Evolutionary conservation across 805 yeast species (phyloP).

Genomic region (Candida ulmi): DNA sequence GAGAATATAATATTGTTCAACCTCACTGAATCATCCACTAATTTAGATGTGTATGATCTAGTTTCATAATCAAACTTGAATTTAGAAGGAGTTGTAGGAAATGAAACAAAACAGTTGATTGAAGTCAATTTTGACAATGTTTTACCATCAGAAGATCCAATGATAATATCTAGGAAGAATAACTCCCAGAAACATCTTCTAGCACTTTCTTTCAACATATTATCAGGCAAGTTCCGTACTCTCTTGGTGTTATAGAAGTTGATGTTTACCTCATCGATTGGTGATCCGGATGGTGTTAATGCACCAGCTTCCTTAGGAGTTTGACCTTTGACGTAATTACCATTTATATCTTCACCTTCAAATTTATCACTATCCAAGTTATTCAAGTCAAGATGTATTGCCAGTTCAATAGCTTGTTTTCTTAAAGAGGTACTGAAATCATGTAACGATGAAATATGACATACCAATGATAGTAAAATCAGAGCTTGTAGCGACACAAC

Average conservation of each 20-base stretch:
- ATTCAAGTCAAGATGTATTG: constrained; percentile 32
- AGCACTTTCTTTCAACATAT: constrained; percentile 23
- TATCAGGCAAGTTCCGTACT: constrained; percentile 15
- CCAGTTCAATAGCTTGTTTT: constrained; percentile 34
- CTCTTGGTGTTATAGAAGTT: constrained; percentile 20
- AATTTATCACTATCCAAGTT: constrained; percentile 29
- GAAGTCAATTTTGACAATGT: constrained; percentile 35
- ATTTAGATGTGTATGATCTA: constrained; percentile 38
- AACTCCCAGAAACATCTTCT: constrained; percentile 49
- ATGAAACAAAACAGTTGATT: constrained; percentile 29
- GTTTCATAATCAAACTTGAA: constrained; percentile 40
- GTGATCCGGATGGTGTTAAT: constrained; percentile 9
- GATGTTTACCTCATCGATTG: constrained; percentile 15
- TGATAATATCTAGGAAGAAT: constrained; percentile 44
- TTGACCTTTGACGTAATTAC: constrained; percentile 3
- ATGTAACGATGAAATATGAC: constrained; percentile 49
- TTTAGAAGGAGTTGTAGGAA: constrained; percentile 32
- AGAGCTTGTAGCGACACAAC: constrained; percentile 38
- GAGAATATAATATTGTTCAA: constrained; percentile 40
- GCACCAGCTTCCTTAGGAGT: constrained; percentile 2
- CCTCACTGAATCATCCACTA: constrained; percentile 45
- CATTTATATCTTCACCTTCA: constrained; percentile 20
- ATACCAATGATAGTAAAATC: constrained; percentile 34
- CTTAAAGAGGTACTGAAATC: constrained; percentile 38
- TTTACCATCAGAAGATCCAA: constrained; percentile 50